These are phyloP conservation scores for Rosa lucieae DNA, from an alignment of 306 rosid species.

Conservation along the genomic window DNA sequence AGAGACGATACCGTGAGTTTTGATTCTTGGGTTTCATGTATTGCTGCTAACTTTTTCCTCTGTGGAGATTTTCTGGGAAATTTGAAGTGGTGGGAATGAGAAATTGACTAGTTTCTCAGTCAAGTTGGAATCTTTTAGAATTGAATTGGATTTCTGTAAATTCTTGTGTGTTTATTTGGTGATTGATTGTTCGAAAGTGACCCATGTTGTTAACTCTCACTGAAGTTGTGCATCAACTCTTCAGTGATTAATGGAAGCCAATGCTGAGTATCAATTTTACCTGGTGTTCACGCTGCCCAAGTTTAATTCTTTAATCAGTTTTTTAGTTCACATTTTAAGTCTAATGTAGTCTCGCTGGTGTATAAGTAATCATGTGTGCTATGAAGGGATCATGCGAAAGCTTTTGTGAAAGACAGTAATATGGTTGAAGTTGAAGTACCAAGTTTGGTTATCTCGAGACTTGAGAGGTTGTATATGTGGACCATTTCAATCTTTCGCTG, in stretches of 20 bases:
- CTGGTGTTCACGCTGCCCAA: background rate
- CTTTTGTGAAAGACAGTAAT: background rate
- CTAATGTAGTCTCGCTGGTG: background rate
- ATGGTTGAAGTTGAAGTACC: background rate
- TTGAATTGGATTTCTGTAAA: slow-evolving; percentile 5
- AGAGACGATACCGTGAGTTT: slow-evolving; percentile 69
- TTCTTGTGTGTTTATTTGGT: no score
- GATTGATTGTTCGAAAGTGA: background rate
- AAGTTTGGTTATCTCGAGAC: slow-evolving; percentile 12
- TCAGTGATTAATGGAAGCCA: background rate
- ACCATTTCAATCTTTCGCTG: background rate
- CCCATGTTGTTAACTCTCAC: background rate
- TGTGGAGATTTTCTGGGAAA: background rate
- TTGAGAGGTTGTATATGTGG: slow-evolving; percentile 10
- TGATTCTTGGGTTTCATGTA: background rate
- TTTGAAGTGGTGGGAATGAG: background rate
- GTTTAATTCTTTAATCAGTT: background rate
- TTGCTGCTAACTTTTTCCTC: background rate
- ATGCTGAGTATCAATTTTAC: background rate
- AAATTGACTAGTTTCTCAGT: background rate
- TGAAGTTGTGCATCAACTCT: no score
- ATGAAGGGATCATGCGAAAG: background rate
- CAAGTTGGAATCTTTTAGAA: background rate
- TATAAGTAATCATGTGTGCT: background rate
- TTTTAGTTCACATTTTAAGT: background rate